Evolutionary conservation across 768 basidiomycete genomes (phyloP), one percentile per base, ranked within the genome.

Genomic region (Macrolepiota albuminosa): DNA sequence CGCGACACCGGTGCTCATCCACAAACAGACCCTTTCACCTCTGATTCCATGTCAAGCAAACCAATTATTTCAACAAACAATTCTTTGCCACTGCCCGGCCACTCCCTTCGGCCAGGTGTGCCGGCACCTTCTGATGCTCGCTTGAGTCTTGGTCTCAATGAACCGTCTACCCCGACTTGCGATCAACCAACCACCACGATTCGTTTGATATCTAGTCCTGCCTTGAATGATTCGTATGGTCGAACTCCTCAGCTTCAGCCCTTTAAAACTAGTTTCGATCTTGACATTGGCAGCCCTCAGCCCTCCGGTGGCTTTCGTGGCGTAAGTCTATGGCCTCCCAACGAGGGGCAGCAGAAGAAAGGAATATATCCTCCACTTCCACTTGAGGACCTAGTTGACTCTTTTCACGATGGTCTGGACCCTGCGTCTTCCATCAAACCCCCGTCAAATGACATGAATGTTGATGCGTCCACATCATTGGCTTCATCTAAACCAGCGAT

Each of bases 211-310:
- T 75, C 80, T 18, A 75, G 72, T 52, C 68, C 72, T 11, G 61
- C 66, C 14, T 58, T 68, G 1, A 66, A 64, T 48, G 58, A 67
- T 55, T 37, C 64, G 10, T 67, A 71, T 61, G 61, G 66, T 57
- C 59, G 71, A 36, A 89, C 89, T 0, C 90, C 90, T 0, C 81
- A 80, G 55, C 78, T 93, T 3, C 78, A 82, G 62, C 84, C 89
- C 0, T 85, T 87, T 67, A 72, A 81, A 49, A 88, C 89, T 2
- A 76, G 77, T 10, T 91, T 89, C 63, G 88, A 91, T 62, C 76
- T 91, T 33, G 78, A 82, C 21, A 75, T 87, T 63, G 82, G 77
- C 26, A 86, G 83, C 48, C 89, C 86, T 0, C 62, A 66, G 10
- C 65, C 69, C 37, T 59, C 56, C 45, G 66, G 66, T 24, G 68